Evolutionary conservation across 108 stramenopile species (phyloP).

Genomic region (Skeletonema costatum): DNA sequence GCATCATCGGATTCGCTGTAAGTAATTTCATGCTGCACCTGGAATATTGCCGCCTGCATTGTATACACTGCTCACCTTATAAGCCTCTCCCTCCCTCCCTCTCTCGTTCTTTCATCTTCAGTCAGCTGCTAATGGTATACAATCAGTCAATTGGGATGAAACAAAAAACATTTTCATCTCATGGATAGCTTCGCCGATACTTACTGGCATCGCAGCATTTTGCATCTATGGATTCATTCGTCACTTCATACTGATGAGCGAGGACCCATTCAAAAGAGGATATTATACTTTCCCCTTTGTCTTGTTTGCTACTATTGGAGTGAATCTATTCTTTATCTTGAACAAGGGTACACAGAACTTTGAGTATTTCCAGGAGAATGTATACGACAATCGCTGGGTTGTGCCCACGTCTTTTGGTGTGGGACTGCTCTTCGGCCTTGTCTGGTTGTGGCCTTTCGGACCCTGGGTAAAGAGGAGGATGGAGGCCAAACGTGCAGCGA

Average conservation of each 20-base stretch:
- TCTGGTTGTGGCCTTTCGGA: constrained; percentile 51
- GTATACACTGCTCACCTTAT: too few species aligned
- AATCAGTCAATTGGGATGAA: constrained; percentile 46
- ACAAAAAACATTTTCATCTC: constrained; percentile 42
- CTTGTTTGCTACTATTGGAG: constrained; percentile 39
- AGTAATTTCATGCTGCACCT: too few species aligned
- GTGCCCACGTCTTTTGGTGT: constrained; percentile 29
- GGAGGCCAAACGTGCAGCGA: constrained; percentile 5
- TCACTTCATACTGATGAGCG: constrained; percentile 18
- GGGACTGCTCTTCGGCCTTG: constrained; percentile 25
- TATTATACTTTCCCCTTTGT: constrained; percentile 58
- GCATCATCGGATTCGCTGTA: constrained; percentile 22
- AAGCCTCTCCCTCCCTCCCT: too few species aligned
- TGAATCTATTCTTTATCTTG: constrained; percentile 55
- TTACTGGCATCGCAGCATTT: constrained; percentile 40
- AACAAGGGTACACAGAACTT: constrained; percentile 51
- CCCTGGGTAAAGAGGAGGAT: constrained; percentile 23
- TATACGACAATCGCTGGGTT: constrained; percentile 24
- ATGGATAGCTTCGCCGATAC: constrained; percentile 60
- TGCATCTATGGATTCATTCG: constrained; percentile 35
- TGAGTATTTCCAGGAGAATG: constrained; percentile 26
- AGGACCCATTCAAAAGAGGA: constrained; percentile 46
- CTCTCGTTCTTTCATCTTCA: too few species aligned
- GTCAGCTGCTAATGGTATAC: constrained; percentile 22
- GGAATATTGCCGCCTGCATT: too few species aligned